These are phyloP conservation scores for Didymellaceae sp. DNA, from an alignment of 2,329 filamentous ascomycete genomes.

Conservation along the genomic window DNA sequence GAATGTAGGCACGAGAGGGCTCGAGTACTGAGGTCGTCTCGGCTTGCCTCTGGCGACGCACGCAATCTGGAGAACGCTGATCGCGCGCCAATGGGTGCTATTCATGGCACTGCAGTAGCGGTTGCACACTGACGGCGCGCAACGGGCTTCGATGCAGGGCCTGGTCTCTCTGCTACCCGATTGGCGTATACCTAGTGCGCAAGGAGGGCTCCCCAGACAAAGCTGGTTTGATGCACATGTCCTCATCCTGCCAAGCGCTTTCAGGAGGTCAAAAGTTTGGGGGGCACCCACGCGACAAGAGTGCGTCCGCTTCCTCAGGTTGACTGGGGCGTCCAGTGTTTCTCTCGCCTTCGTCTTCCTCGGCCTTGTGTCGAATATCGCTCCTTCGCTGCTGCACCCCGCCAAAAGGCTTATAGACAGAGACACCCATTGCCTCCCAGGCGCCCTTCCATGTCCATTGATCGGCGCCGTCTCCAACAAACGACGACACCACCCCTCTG, in stretches of 20 bases:
- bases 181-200: constrained; percentile 24
- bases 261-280: constrained; percentile 33
- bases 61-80: constrained; percentile 9
- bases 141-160: constrained; percentile 33
- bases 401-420: not conserved
- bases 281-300: constrained; percentile 21
- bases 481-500: constrained; percentile 20
- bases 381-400: constrained; percentile 39
- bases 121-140: constrained; percentile 17
- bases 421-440: constrained; percentile 7
- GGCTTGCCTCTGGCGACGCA: not conserved
- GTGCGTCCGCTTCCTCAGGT: constrained; percentile 18
- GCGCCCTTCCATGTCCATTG: constrained; percentile 14
- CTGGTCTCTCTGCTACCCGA: constrained; percentile 22
- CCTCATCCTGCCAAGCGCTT: constrained; percentile 26
- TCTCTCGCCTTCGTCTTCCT: constrained; percentile 2
- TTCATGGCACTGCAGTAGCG: constrained; percentile 15
- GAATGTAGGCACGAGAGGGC: not conserved
- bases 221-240: constrained; percentile 23
- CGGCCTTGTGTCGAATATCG: constrained; percentile 30
- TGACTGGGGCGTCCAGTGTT: constrained; percentile 20
- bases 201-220: constrained; percentile 30
- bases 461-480: constrained; percentile 13
- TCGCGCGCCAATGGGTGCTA: constrained; percentile 14
- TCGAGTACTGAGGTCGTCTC: constrained; percentile 1